Evolutionary conservation across 495 filamentous ascomycete species (phyloP).

Genomic region (Durotheca rogersii): DNA sequence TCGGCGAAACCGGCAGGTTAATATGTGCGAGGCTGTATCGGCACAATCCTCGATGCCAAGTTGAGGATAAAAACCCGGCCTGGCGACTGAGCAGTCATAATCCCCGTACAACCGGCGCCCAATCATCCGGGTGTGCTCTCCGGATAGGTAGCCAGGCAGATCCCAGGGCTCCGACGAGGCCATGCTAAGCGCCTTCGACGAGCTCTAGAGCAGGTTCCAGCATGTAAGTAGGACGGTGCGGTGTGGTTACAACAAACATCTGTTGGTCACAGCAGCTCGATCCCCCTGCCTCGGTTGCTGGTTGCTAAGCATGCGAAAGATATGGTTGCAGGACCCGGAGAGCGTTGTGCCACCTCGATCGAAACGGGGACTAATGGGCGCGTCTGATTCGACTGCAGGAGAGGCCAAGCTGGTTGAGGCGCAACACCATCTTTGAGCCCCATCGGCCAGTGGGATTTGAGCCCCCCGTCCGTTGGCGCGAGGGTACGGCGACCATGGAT

Average conservation of each 20-base stretch:
- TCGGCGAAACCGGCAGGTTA: conserved; percentile 32
- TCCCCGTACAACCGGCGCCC: conserved; percentile 18
- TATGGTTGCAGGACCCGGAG: conserved; percentile 33
- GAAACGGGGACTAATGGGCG: conserved; percentile 22
- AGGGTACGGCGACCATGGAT: neutral
- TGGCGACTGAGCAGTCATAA: conserved; percentile 14
- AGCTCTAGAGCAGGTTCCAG: conserved; percentile 1
- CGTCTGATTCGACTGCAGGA: conserved; percentile 23
- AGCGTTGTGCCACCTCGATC: conserved; percentile 32
- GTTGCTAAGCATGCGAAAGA: conserved; percentile 31
- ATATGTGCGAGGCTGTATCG: conserved; percentile 33
- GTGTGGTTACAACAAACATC: conserved; percentile 30
- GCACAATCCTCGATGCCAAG: conserved; percentile 16
- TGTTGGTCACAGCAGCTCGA: conserved; percentile 30
- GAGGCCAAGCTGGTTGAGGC: conserved; percentile 23
- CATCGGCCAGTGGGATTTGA: conserved; percentile 18
- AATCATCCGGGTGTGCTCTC: conserved; percentile 28
- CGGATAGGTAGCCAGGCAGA: conserved; percentile 14
- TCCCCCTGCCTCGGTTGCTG: conserved; percentile 29
- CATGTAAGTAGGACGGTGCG: conserved; percentile 24
- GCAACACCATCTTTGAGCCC: conserved; percentile 28
- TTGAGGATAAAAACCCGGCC: conserved; percentile 15
- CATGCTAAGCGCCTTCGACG: conserved; percentile 11
- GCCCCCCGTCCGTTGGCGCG: conserved; percentile 1
- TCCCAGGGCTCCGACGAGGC: conserved; percentile 9